phyloP scores from a whole-genome alignment of 768 basidiomycete species.

The Exsudoporus frostii region DNA sequence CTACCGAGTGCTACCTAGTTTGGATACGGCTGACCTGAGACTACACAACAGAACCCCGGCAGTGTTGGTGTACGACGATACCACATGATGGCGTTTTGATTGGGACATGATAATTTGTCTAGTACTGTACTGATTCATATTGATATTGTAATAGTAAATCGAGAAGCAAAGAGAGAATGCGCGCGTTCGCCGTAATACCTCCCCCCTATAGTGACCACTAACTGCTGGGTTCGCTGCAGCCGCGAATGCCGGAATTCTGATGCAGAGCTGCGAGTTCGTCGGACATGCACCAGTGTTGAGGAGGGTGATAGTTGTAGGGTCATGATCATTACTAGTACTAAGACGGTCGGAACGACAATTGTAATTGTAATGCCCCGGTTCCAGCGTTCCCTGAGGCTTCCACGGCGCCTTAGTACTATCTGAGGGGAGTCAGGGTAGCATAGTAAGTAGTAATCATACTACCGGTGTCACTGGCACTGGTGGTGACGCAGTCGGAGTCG shows the following conservation, averaged over 20 bases:
- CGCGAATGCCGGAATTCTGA: too few relatives aligned
- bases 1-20: neutral
- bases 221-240: too few relatives aligned
- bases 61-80: conserved; percentile 30
- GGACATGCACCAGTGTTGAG: too few relatives aligned
- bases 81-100: neutral
- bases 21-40: neutral
- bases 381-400: too few relatives aligned
- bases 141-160: neutral
- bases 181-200: too few relatives aligned
- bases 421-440: too few relatives aligned
- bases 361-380: neutral
- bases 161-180: neutral
- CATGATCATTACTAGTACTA: neutral
- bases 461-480: too few relatives aligned
- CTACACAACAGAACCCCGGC: conserved; percentile 25
- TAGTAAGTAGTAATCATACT: too few relatives aligned
- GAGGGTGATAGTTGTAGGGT: neutral
- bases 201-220: too few relatives aligned
- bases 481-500: too few relatives aligned
- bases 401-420: too few relatives aligned
- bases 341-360: neutral
- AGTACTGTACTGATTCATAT: neutral
- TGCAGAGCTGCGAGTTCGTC: too few relatives aligned
- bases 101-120: neutral